Evolutionary conservation across 768 basidiomycete genomes (phyloP).

Genomic region (Plicaturopsis crispa): DNA sequence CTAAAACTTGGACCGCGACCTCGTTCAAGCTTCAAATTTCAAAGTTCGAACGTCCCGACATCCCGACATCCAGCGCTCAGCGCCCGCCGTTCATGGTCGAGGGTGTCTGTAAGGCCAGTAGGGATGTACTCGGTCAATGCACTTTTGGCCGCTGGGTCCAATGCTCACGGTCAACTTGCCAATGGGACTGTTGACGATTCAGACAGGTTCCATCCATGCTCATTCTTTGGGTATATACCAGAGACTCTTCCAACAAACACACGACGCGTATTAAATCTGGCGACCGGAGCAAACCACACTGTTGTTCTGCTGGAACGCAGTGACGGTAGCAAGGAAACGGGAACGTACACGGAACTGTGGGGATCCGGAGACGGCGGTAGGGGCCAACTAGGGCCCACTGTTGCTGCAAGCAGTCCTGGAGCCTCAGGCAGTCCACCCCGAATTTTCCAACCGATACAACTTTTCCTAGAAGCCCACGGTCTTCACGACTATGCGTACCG

Average conservation of each 20-base stretch:
- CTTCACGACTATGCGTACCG: conserved; percentile 36
- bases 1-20: too few species aligned
- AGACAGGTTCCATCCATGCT: conserved; percentile 28
- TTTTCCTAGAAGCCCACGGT: conserved; percentile 27
- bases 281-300: conserved; percentile 76
- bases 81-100: too few species aligned
- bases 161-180: conserved; percentile 40
- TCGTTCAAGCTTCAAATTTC: too few species aligned
- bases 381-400: conserved; percentile 61
- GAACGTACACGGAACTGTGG: conserved; percentile 41
- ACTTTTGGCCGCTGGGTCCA: conserved; percentile 39
- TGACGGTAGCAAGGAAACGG: conserved; percentile 11
- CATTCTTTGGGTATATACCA: conserved; percentile 18
- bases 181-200: conserved; percentile 30
- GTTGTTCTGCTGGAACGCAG: conserved; percentile 47
- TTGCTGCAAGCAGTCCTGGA: conserved; percentile 8
- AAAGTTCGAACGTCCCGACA: too few species aligned
- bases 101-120: too few species aligned
- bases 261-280: conserved; percentile 39
- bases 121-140: too few species aligned
- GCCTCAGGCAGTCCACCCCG: conserved; percentile 16
- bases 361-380: conserved; percentile 64
- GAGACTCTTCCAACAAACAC: conserved; percentile 17
- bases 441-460: conserved; percentile 42
- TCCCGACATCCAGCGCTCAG: too few species aligned